Evolutionary conservation across 2,329 filamentous ascomycete species (phyloP).

Genomic region (Aspergillus fumigatus): DNA sequence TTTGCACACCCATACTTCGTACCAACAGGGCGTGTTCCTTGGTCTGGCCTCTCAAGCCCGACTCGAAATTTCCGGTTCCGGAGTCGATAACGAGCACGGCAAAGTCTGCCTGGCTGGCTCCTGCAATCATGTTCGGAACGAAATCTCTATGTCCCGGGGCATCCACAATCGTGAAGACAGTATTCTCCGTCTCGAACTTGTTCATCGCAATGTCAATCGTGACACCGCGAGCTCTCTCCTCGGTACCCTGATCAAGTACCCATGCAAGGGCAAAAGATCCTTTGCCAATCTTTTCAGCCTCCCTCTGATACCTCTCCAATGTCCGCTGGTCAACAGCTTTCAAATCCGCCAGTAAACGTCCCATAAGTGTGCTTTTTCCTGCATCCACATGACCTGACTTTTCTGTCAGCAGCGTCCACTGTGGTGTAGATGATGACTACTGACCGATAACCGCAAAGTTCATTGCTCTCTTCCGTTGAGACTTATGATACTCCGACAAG

Average conservation of each 20-base stretch:
- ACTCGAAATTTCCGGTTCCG: conserved; percentile 85
- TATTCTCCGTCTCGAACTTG: conserved; percentile 83
- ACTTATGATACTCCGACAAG: conserved; percentile 70
- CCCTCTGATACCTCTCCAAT: conserved; percentile 79
- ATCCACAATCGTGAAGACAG: conserved; percentile 88
- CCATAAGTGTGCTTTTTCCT: conserved; percentile 97
- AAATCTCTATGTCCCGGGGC: conserved; percentile 94
- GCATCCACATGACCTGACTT: conserved; percentile 83
- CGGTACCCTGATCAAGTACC: conserved; percentile 88
- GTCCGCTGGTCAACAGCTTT: conserved; percentile 84
- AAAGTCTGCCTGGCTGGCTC: conserved; percentile 92
- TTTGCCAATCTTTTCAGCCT: conserved; percentile 89
- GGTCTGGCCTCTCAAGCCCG: conserved; percentile 87
- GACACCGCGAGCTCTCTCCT: conserved; percentile 84
- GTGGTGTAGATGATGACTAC: conserved; percentile 21
- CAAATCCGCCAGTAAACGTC: conserved; percentile 81
- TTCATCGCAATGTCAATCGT: conserved; percentile 97
- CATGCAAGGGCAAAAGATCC: conserved; percentile 94
- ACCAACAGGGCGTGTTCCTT: conserved; percentile 88
- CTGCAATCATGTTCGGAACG: conserved; percentile 98
- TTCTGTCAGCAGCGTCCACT: conserved; percentile 15
- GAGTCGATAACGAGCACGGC: conserved; percentile 92
- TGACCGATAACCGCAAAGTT: conserved; percentile 91
- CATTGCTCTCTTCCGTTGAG: conserved; percentile 70
- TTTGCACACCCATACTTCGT: conserved; percentile 83